Evolutionary conservation across 2,329 filamentous ascomycete genomes (phyloP).

Genomic region (Lachnellula arida): DNA sequence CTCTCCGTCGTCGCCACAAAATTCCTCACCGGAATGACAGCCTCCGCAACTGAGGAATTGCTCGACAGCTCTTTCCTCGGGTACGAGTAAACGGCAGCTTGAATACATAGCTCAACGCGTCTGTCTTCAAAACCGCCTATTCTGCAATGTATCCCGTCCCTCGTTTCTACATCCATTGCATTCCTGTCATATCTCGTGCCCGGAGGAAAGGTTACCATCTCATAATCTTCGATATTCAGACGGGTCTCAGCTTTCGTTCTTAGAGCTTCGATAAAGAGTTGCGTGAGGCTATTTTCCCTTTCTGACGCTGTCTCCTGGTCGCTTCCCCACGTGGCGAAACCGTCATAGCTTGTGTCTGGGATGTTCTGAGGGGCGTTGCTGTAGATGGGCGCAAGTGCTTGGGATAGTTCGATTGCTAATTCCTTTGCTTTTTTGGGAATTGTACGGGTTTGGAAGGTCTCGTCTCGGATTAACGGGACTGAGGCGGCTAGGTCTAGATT

Average conservation of each 20-base stretch:
- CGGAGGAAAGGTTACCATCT: conserved; percentile 9
- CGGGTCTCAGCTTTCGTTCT: conserved; percentile 12
- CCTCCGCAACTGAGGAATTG: background rate
- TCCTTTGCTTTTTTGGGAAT: background rate
- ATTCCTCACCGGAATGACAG: conserved; percentile 4
- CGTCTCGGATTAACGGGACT: background rate
- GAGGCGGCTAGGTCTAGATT: conserved; percentile 12
- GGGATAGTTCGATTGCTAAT: conserved; percentile 6
- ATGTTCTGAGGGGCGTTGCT: background rate
- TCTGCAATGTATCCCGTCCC: conserved; percentile 2
- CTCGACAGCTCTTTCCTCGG: background rate
- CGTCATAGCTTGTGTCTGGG: background rate
- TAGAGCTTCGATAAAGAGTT: conserved; percentile 9
- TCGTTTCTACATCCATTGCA: conserved; percentile 9
- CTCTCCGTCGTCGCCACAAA: conserved; percentile 3
- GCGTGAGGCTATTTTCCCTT: background rate
- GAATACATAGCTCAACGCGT: conserved; percentile 2
- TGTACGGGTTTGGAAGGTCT: background rate
- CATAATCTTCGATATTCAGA: conserved; percentile 16
- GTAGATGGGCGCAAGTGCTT: conserved; percentile 13
- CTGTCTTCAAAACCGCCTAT: background rate
- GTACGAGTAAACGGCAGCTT: conserved; percentile 6
- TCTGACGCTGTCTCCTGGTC: conserved; percentile 4
- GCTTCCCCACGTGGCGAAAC: conserved; percentile 9
- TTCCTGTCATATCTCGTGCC: conserved; percentile 9